These are phyloP conservation scores for Conoideocrella luteorostrata DNA, from an alignment of 2,329 filamentous ascomycete species.

Conservation along the genomic window DNA sequence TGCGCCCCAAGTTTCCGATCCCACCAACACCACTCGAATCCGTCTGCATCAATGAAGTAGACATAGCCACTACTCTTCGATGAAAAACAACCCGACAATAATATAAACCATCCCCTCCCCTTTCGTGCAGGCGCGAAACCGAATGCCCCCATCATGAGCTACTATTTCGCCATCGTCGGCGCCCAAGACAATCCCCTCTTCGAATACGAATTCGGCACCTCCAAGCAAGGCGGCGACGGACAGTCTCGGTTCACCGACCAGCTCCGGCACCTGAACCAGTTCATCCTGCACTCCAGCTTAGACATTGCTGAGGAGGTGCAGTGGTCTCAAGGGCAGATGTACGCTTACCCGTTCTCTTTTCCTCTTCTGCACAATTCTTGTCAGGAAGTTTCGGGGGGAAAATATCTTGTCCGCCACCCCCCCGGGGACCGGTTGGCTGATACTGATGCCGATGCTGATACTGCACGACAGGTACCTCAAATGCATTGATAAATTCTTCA, in stretches of 20 bases:
- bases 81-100: neutral
- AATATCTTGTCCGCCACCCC: no score
- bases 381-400: no score
- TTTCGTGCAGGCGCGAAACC: constrained; percentile 4
- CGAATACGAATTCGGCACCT: constrained; percentile 94
- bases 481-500: constrained; percentile 93
- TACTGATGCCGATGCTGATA: neutral
- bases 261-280: constrained; percentile 91
- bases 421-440: no score
- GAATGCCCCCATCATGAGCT: constrained; percentile 65
- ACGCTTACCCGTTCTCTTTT: constrained; percentile 19
- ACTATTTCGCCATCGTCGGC: constrained; percentile 96
- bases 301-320: constrained; percentile 96
- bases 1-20: no score
- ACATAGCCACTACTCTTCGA: no score
- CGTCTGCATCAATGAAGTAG: no score
- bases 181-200: constrained; percentile 95
- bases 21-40: no score
- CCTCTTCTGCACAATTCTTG: neutral
- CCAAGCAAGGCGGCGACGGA: constrained; percentile 91
- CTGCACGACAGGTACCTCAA: constrained; percentile 71
- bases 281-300: constrained; percentile 88
- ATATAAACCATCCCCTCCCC: no score
- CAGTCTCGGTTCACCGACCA: constrained; percentile 82
- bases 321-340: constrained; percentile 85